phyloP scores from a whole-genome alignment of 305 asterid species.

The Rubia balearica region DNA sequence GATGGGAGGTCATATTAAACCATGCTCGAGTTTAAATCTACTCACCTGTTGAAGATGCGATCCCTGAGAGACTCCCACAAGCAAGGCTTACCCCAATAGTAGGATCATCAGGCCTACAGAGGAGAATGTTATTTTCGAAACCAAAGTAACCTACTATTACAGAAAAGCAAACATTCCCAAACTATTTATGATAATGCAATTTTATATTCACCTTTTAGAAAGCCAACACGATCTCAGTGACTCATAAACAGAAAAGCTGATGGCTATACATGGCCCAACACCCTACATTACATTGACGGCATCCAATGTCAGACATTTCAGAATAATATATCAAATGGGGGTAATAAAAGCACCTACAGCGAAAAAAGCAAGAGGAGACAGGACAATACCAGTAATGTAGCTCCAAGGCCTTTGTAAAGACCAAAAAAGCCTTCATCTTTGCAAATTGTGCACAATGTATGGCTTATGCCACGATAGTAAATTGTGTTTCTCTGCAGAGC shows the following conservation, averaged over 20 bases:
- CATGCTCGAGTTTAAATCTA: conserved; percentile 11
- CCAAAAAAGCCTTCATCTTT: conserved; percentile 94
- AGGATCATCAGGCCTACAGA: conserved; percentile 77
- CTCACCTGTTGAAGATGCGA: conserved; percentile 91
- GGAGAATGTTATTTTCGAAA: conserved; percentile 8
- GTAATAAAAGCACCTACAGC: not conserved
- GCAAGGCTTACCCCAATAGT: conserved; percentile 67
- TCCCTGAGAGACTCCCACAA: conserved; percentile 97
- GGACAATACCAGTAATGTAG: conserved; percentile 69
- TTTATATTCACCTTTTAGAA: conserved; percentile 45
- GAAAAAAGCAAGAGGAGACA: conserved; percentile 3
- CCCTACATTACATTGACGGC: conserved; percentile 46
- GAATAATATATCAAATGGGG: not conserved
- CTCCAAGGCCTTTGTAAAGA: conserved; percentile 93
- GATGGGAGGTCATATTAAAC: not conserved
- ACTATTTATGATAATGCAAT: not conserved
- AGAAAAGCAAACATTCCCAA: not conserved
- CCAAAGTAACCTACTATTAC: not conserved
- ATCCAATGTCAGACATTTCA: not conserved
- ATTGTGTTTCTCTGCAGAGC: conserved; percentile 55
- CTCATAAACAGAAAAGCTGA: conserved; percentile 94
- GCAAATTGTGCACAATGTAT: conserved; percentile 75
- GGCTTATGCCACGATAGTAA: conserved; percentile 87
- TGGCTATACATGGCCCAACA: conserved; percentile 94
- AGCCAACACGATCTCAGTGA: conserved; percentile 62